Conservation (phyloP, 1,284 basidiomycete genomes). For the Pseudozyma thailandica region DNA sequence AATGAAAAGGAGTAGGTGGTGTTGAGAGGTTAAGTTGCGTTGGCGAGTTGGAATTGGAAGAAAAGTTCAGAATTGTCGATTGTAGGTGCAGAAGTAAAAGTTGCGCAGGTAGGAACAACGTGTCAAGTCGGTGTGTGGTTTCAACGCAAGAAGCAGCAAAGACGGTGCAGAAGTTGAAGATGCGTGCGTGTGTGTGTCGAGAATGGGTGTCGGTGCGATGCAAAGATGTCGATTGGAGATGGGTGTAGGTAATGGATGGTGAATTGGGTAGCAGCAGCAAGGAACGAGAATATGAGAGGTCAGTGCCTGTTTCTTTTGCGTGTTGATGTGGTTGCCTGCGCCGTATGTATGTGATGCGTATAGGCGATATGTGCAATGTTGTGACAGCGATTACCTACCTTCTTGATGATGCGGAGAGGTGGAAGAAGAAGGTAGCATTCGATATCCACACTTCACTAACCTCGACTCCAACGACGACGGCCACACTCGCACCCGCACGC, state of each 20-base stretch:
- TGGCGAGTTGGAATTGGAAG: slow-evolving; percentile 1
- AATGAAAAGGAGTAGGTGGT: not conserved
- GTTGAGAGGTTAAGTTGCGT: slow-evolving; percentile 4
- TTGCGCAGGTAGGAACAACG: not conserved
- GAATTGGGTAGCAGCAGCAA: slow-evolving; percentile 6
- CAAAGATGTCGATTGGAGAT: not conserved
- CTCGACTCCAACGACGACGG: slow-evolving; percentile 23
- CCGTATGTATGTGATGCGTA: slow-evolving; percentile 4
- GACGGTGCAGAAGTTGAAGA: slow-evolving; percentile 1
- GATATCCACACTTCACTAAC: slow-evolving; percentile 22
- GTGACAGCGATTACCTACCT: slow-evolving; percentile 43
- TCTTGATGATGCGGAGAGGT: slow-evolving; percentile 57
- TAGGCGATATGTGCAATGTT: slow-evolving; percentile 12
- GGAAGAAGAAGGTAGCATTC: slow-evolving; percentile 32
- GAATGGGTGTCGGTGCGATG: slow-evolving; percentile 13
- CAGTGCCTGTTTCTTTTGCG: slow-evolving; percentile 21
- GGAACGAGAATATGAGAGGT: slow-evolving; percentile 14
- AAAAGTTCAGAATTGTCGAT: not conserved
- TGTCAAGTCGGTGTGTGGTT: not conserved
- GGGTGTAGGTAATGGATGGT: not conserved
- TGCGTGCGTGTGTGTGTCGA: slow-evolving; percentile 8
- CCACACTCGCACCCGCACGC: slow-evolving; percentile 2
- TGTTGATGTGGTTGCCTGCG: not conserved
- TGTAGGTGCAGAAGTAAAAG: not conserved
- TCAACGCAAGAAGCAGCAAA: too few species aligned